Evolutionary conservation across 78 protist species (phyloP).

Genomic region (Blattamonas nauphoetae): DNA sequence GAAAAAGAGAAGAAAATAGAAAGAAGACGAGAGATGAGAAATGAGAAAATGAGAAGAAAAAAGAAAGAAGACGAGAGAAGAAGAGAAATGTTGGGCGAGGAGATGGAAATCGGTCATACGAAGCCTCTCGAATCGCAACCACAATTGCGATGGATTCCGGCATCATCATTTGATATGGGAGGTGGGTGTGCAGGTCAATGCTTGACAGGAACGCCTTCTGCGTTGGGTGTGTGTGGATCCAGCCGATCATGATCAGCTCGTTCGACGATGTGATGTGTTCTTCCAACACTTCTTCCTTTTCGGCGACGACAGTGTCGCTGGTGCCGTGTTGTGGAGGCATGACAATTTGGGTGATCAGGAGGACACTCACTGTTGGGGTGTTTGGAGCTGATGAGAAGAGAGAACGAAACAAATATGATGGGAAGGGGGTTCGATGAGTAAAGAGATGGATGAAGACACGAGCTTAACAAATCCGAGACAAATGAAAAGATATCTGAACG

Average conservation of each 20-base stretch:
- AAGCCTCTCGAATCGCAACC: background rate
- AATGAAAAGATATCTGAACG: no score
- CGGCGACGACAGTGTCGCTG: background rate
- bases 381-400: no score
- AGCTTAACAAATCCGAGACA: no score
- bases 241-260: background rate
- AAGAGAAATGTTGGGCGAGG: no score
- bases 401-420: no score
- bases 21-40: background rate
- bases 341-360: background rate
- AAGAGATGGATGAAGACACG: no score
- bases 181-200: background rate
- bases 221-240: background rate
- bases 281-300: background rate
- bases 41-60: background rate
- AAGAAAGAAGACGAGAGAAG: background rate
- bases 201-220: background rate
- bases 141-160: background rate
- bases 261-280: background rate
- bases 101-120: no score
- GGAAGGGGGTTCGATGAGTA: no score
- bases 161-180: background rate
- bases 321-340: background rate
- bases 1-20: background rate
- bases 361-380: no score